phyloP scores from a whole-genome alignment of 2,329 filamentous ascomycete genomes.

The Spiromastix sp. region DNA sequence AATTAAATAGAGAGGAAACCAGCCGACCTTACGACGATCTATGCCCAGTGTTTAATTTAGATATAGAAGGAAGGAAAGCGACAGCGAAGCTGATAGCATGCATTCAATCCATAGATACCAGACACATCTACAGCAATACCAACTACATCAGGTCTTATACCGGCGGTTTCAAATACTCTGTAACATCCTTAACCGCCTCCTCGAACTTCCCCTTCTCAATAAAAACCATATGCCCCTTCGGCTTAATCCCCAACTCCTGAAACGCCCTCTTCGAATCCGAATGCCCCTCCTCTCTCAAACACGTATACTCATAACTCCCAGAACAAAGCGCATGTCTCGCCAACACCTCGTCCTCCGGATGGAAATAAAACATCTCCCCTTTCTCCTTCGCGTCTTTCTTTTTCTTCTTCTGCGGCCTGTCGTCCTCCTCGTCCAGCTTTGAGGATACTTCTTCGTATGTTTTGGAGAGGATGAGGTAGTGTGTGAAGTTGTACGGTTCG shows the following conservation, averaged over 20 bases:
- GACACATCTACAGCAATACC: conserved; percentile 4
- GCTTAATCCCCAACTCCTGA: conserved; percentile 81
- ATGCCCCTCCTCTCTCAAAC: conserved; percentile 63
- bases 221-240: conserved; percentile 74
- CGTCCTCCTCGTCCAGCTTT: conserved; percentile 58
- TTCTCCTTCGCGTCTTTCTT: conserved; percentile 38
- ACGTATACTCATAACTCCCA: conserved; percentile 67
- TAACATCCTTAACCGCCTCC: conserved; percentile 63
- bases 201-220: conserved; percentile 72
- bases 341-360: conserved; percentile 87
- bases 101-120: too few relatives aligned
- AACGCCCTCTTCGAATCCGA: conserved; percentile 92
- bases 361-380: conserved; percentile 72
- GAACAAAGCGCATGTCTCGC: conserved; percentile 62
- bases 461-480: conserved; percentile 86
- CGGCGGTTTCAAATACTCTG: conserved; percentile 57
- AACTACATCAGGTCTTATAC: conserved; percentile 11
- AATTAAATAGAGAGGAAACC: too few relatives aligned
- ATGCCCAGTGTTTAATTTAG: too few relatives aligned
- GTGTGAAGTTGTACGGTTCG: conserved; percentile 85
- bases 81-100: neutral
- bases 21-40: too few relatives aligned
- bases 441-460: conserved; percentile 86
- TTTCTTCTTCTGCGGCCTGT: conserved; percentile 57
- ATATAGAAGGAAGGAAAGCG: conserved; percentile 7